A percentile compares a stretch with the other conserved stretches of the same genome.
phyloP scores from a whole-genome alignment of 2,329 filamentous ascomycete species.

The Apiospora sp. region DNA sequence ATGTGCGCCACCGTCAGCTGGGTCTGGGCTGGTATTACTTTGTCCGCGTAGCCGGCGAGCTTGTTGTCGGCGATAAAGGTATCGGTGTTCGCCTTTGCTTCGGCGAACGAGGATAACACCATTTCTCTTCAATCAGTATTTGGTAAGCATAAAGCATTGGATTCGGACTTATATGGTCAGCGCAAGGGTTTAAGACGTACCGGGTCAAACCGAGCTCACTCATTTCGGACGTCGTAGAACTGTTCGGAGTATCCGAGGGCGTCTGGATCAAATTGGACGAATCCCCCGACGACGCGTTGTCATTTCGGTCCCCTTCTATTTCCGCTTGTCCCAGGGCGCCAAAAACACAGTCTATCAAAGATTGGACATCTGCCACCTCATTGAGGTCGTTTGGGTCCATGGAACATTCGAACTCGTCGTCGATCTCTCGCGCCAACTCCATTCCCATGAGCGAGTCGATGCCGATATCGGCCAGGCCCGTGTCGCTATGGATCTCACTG shows the following conservation, averaged over 20 bases:
- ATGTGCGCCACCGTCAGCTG: constrained; percentile 31
- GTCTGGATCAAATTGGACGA: no score
- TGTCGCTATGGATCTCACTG: constrained; percentile 46
- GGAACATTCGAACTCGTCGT: background rate
- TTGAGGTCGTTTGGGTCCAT: background rate
- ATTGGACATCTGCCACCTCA: background rate
- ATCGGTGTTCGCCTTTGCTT: constrained; percentile 40
- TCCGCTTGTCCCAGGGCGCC: no score
- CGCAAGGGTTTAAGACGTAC: no score
- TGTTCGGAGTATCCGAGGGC: no score
- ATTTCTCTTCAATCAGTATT: no score
- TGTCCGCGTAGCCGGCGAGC: constrained; percentile 37
- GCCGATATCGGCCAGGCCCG: constrained; percentile 50
- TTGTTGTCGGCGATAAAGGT: constrained; percentile 37
- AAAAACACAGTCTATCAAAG: background rate
- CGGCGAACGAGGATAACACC: constrained; percentile 37
- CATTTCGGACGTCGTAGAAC: no score
- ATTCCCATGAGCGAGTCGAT: constrained; percentile 60
- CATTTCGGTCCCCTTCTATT: no score
- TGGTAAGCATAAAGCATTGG: no score
- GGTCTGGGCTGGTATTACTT: constrained; percentile 37
- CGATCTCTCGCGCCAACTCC: constrained; percentile 41
- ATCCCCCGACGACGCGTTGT: no score
- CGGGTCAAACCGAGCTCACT: no score
- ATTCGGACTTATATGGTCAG: no score